Conservation (phyloP, 495 filamentous ascomycete species). For the Sabuloglossum arenarium region DNA sequence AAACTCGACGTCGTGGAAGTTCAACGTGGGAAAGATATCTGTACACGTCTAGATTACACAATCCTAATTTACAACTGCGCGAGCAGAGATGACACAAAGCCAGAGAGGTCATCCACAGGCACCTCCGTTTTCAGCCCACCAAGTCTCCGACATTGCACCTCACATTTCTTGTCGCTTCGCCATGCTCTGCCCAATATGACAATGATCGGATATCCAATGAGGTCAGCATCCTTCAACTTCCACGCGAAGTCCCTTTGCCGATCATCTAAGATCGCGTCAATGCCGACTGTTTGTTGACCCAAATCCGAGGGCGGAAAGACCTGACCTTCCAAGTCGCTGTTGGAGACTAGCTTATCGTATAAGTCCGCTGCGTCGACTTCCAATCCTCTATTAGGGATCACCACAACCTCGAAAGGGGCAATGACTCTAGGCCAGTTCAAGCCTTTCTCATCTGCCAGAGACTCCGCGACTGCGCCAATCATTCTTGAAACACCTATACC, state of each 20-base stretch:
- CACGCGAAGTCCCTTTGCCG: constrained; percentile 46
- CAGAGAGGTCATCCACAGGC: constrained; percentile 16
- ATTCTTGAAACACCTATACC: constrained; percentile 88
- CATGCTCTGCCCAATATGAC: constrained; percentile 59
- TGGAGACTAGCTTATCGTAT: constrained; percentile 29
- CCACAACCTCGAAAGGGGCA: constrained; percentile 63
- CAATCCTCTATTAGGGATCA: constrained; percentile 34
- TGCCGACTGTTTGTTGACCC: constrained; percentile 1
- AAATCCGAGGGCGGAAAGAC: constrained; percentile 1
- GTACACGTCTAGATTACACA: background rate
- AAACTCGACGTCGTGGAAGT: background rate
- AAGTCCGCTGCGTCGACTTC: constrained; percentile 31
- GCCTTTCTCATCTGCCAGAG: constrained; percentile 47
- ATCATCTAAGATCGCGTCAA: constrained; percentile 63
- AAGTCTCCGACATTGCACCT: constrained; percentile 59
- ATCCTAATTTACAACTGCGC: background rate
- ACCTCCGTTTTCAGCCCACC: constrained; percentile 25
- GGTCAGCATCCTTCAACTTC: constrained; percentile 76
- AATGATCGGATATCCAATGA: constrained; percentile 73
- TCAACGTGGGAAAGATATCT: no score
- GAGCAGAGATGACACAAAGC: constrained; percentile 1
- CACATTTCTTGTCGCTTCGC: constrained; percentile 37
- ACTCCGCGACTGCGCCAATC: constrained; percentile 64
- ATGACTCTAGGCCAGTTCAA: constrained; percentile 78
- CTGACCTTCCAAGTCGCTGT: background rate